A percentile compares a stretch with the other conserved stretches of the same genome.
These are phyloP conservation scores for Fistulinella cinereoalba DNA, from an alignment of 1,284 basidiomycete genomes.

Conservation along the genomic window DNA sequence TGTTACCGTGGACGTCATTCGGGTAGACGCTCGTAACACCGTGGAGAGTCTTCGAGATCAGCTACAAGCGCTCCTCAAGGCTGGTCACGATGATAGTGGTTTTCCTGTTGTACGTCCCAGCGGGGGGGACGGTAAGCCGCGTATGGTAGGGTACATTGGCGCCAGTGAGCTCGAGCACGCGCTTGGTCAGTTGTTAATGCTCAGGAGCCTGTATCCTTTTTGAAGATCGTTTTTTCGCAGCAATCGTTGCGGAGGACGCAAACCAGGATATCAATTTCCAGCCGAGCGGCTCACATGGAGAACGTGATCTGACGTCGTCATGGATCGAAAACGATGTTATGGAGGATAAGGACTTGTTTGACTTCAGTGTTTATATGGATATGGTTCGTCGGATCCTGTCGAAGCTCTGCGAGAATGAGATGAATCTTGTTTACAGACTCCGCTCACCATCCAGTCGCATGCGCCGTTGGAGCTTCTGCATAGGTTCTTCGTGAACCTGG, in stretches of 20 bases:
- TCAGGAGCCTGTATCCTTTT: background rate
- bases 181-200: constrained; percentile 55
- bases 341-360: constrained; percentile 60
- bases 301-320: constrained; percentile 50
- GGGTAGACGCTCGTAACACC: constrained; percentile 67
- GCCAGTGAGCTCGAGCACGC: constrained; percentile 93
- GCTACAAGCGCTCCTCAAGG: constrained; percentile 54
- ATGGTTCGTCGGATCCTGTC: constrained; percentile 49
- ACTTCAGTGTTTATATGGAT: constrained; percentile 90
- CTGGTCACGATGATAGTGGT: constrained; percentile 78
- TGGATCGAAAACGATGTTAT: constrained; percentile 41
- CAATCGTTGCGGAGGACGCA: constrained; percentile 72
- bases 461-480: constrained; percentile 89
- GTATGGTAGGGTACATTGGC: constrained; percentile 91
- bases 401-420: background rate
- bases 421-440: constrained; percentile 54
- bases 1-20: constrained; percentile 63
- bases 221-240: constrained; percentile 39
- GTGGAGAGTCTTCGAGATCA: constrained; percentile 68
- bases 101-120: constrained; percentile 77
- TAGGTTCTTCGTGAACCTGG: constrained; percentile 89
- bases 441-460: constrained; percentile 78
- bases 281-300: constrained; percentile 40
- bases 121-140: constrained; percentile 45
- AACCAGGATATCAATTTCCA: constrained; percentile 68